phyloP scores from a whole-genome alignment of 805 yeast genomes.

The Wickerhamiella slavikovae region DNA sequence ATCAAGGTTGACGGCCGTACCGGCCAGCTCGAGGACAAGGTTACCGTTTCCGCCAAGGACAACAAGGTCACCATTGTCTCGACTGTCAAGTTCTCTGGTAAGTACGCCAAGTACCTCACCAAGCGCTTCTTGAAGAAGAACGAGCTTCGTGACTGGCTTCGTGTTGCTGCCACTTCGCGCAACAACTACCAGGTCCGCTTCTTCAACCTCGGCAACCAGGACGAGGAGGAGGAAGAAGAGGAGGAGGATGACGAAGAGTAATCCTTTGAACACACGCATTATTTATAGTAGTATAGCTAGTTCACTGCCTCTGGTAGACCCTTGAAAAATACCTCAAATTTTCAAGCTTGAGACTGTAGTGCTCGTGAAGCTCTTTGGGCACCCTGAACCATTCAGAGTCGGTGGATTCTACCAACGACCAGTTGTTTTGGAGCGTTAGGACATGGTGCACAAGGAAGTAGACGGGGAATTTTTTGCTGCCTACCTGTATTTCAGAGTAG shows the following conservation, averaged over 20 bases:
- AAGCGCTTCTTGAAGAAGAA: conserved; percentile 99
- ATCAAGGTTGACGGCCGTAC: conserved; percentile 94
- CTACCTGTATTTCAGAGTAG: conserved; percentile 59
- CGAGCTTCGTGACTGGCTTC: conserved; percentile 99
- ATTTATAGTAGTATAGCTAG: too few species aligned
- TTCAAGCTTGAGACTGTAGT: conserved; percentile 52
- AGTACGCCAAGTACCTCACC: conserved; percentile 98
- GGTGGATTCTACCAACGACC: conserved; percentile 44
- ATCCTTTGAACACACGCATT: too few species aligned
- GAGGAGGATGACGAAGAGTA: conserved; percentile 18
- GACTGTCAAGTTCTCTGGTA: conserved; percentile 94
- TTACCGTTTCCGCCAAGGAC: conserved; percentile 74
- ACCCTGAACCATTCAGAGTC: conserved; percentile 73
- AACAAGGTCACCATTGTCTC: conserved; percentile 79
- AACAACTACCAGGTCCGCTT: conserved; percentile 93
- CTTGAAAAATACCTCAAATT: conserved; percentile 77
- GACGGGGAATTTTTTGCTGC: conserved; percentile 60
- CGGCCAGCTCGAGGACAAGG: conserved; percentile 92
- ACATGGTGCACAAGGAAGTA: conserved; percentile 62
- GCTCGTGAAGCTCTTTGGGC: conserved; percentile 18
- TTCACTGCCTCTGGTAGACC: conserved; percentile 36
- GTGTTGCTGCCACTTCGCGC: conserved; percentile 90
- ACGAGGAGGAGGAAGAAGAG: conserved; percentile 86
- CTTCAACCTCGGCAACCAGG: conserved; percentile 97
- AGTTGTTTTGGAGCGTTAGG: conserved; percentile 31